Conservation (phyloP, 116 monocot genomes). For the Papilionanthe hybrid region DNA sequence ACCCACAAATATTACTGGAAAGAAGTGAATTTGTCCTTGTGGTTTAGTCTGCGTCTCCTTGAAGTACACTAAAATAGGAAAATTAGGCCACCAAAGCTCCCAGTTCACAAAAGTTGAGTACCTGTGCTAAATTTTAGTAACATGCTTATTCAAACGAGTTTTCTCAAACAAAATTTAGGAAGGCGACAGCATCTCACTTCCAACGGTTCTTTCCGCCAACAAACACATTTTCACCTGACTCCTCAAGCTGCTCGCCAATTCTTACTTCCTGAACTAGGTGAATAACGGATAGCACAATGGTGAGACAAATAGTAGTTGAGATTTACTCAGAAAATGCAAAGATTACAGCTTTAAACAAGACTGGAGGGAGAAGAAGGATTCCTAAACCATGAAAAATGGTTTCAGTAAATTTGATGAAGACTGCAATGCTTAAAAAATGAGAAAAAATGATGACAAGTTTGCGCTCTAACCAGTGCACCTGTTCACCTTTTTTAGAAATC, state of each 20-base stretch:
- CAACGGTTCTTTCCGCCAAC: constrained; percentile 96
- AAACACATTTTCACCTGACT: constrained; percentile 95
- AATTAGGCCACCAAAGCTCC: constrained; percentile 98
- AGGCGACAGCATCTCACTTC: constrained; percentile 57
- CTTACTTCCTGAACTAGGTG: constrained; percentile 63
- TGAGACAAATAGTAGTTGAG: neutral
- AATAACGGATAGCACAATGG: neutral
- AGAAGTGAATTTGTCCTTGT: constrained; percentile 94
- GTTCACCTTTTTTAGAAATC: too few species aligned
- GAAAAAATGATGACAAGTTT: too few species aligned
- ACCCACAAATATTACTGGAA: constrained; percentile 93
- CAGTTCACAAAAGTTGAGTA: constrained; percentile 95
- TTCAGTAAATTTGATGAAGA: too few species aligned
- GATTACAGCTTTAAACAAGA: neutral
- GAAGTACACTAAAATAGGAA: constrained; percentile 91
- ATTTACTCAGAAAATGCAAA: neutral
- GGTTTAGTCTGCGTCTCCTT: constrained; percentile 96
- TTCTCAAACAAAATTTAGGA: neutral
- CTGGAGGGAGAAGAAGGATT: neutral
- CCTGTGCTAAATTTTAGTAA: constrained; percentile 20
- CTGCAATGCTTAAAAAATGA: too few species aligned
- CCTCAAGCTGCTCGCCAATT: constrained; percentile 66
- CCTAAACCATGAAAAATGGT: too few species aligned
- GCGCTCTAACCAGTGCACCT: too few species aligned
- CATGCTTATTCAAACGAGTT: too few species aligned